Evolutionary conservation across 305 asterid species (phyloP).

Genomic region (Andrographis paniculata): DNA sequence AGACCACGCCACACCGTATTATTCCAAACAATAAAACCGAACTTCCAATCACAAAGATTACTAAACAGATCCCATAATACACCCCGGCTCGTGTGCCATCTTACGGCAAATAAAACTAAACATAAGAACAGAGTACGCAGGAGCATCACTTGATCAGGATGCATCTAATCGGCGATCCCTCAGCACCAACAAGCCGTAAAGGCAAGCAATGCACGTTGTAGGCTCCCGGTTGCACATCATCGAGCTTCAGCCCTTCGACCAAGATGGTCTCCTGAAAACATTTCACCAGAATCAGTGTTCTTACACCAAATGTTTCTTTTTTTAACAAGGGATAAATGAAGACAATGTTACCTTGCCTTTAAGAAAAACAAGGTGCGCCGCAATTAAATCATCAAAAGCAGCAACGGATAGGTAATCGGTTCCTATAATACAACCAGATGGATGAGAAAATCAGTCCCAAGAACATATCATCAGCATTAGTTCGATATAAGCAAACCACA

Average conservation of each 20-base stretch:
- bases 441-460: too few species aligned
- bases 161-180: conserved; percentile 95
- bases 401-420: conserved; percentile 92
- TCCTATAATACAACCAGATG: conserved; percentile 46
- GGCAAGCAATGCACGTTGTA: conserved; percentile 82
- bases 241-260: conserved; percentile 93
- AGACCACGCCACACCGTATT: too few species aligned
- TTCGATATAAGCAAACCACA: conserved; percentile 30
- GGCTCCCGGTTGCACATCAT: conserved; percentile 51
- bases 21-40: too few species aligned
- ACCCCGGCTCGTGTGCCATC: too few species aligned
- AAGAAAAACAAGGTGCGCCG: conserved; percentile 79
- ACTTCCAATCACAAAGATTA: too few species aligned
- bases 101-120: too few species aligned
- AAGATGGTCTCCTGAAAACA: conserved; percentile 70
- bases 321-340: background rate
- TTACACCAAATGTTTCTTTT: background rate
- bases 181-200: conserved; percentile 78
- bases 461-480: too few species aligned
- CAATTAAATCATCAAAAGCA: conserved; percentile 54
- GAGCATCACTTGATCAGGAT: conserved; percentile 70
- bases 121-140: conserved; percentile 3
- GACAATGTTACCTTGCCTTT: conserved; percentile 51
- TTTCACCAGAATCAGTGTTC: conserved; percentile 11
- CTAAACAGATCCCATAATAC: too few species aligned